Base-by-base conservation (phyloP, 1,139 yeast species). In the Pneumocystis carinii region DNA sequence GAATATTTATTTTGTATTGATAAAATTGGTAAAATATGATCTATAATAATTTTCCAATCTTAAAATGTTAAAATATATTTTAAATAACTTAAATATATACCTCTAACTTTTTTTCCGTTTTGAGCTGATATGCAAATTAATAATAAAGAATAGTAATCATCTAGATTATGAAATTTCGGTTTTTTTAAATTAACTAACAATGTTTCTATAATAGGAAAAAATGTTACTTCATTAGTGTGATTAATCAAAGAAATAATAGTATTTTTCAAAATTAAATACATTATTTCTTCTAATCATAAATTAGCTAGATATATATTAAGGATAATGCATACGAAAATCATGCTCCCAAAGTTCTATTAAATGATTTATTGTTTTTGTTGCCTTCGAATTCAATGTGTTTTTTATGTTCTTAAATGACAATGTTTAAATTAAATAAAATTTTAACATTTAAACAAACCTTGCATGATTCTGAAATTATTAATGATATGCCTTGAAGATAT, bases 211-310 rank as follows among this genome's bases (percentile, higher is more conserved):
- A 79, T 64, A 8, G 75, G 79, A 2, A 68, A 71, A 19, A 89
- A 81, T 10, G 85, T 76, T 42, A 83, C 84, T 3, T 69, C 66
- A 3, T 84, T 76, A 1, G 87, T 85, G 72, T 86, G 89, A 68
- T 80, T 81, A 57, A 88, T 74, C n/a, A 85, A 75, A 38, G 79
- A 81, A 68, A 86, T 73, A 59, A 86, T 70, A 15, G 86, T 76
- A 69, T 86, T 90, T 39, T 84, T 78, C 17, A 83, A 70, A 15
- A 84, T 24, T 69, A 70, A 2, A 78, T 14, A 84, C 75, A 7
- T 78, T 74, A 27, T 75, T 32, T 35, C 36, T 24, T 55, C 27
- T 36, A 19, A 68, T 63, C 35, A 5, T 64, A 66, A 17, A 48
- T 48, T 48, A 48, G 55, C 6, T 48, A 24, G 24, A 24, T 24